phyloP scores from a whole-genome alignment of 345 rosid species.

The Psidium friedrichsthalianum region DNA sequence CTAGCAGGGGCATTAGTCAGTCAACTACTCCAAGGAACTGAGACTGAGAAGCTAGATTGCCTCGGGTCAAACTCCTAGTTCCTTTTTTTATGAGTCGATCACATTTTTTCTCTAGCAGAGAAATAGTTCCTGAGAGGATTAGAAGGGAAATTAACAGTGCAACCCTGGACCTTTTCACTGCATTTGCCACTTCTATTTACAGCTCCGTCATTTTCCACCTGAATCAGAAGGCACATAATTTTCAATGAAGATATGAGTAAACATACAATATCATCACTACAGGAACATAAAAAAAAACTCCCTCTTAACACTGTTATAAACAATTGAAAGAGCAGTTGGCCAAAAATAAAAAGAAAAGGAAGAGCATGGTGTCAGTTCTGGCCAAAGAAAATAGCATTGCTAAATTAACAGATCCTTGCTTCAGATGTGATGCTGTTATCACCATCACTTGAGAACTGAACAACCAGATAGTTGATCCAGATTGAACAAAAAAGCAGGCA shows the following conservation, averaged over 20 bases:
- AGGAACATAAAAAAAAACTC: background rate
- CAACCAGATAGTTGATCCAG: background rate
- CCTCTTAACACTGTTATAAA: background rate
- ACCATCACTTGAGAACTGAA: background rate
- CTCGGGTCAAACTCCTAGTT: background rate
- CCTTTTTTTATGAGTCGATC: background rate
- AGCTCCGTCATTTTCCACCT: background rate
- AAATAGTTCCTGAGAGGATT: background rate
- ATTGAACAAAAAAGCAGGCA: background rate
- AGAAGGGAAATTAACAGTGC: background rate
- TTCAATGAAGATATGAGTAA: background rate
- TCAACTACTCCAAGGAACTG: background rate
- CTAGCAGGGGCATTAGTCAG: background rate
- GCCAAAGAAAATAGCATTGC: background rate
- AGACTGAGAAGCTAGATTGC: background rate
- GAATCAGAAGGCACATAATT: background rate
- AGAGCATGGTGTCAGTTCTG: background rate
- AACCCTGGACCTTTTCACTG: background rate
- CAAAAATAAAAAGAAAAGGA: background rate
- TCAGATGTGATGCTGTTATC: background rate
- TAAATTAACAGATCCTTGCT: background rate
- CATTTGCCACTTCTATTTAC: background rate
- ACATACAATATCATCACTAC: background rate
- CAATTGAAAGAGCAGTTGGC: background rate
- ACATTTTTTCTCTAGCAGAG: background rate